phyloP scores from a whole-genome alignment of 2,329 filamentous ascomycete species.

The Fonsecaea nubica region DNA sequence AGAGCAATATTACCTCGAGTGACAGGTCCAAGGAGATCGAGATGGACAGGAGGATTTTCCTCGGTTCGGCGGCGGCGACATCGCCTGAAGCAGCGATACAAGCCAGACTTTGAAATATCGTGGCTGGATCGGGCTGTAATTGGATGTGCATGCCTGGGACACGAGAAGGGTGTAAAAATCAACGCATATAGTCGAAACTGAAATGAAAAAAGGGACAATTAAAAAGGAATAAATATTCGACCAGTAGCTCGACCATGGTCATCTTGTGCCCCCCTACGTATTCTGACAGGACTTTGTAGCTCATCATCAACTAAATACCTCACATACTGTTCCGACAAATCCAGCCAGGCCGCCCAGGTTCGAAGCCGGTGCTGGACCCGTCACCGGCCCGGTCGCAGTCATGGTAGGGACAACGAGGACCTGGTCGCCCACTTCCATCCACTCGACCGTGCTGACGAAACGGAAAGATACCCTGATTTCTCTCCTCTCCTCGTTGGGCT shows the following conservation, averaged over 20 bases:
- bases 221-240: not conserved
- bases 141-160: not conserved
- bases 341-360: slow-evolving; percentile 63
- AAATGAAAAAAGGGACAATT: not conserved
- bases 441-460: slow-evolving; percentile 65
- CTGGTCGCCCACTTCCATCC: slow-evolving; percentile 62
- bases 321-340: slow-evolving; percentile 61
- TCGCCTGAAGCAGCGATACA: slow-evolving; percentile 1
- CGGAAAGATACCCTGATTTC: slow-evolving; percentile 60
- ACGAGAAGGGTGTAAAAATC: not conserved
- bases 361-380: slow-evolving; percentile 53
- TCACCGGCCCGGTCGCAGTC: slow-evolving; percentile 57
- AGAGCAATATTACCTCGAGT: not conserved
- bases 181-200: not conserved
- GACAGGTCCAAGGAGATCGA: slow-evolving; percentile 18
- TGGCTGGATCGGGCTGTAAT: not conserved
- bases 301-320: slow-evolving; percentile 27
- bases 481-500: slow-evolving; percentile 41
- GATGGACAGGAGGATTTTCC: slow-evolving; percentile 34
- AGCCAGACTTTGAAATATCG: slow-evolving; percentile 23
- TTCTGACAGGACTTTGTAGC: not conserved
- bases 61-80: slow-evolving; percentile 19
- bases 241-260: not conserved
- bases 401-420: slow-evolving; percentile 67
- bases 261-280: not conserved